A percentile compares a stretch with the other conserved stretches of the same genome.
phyloP scores from a whole-genome alignment of 148 eudicot genomes.

The Chenopodium formosanum region DNA sequence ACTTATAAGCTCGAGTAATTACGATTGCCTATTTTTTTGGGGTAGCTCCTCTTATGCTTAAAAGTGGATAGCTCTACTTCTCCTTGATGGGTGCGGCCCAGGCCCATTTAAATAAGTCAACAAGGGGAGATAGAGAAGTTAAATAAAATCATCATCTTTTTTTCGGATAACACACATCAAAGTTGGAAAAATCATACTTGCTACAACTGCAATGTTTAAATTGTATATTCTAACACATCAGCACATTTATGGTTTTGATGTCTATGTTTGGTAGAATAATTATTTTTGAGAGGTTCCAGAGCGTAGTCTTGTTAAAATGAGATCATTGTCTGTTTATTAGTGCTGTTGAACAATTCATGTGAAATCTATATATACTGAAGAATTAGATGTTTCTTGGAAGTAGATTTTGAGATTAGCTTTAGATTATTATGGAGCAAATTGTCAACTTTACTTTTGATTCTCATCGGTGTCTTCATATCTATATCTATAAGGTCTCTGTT shows the following conservation, averaged over 20 bases:
- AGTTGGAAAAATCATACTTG: neutral
- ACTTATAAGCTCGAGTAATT: too few relatives aligned
- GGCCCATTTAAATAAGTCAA: too few relatives aligned
- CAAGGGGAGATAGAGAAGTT: neutral
- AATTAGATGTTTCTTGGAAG: neutral
- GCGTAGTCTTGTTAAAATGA: neutral
- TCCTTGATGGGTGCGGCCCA: too few relatives aligned
- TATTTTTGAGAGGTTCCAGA: neutral
- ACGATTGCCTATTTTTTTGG: too few relatives aligned
- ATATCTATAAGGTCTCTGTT: constrained; percentile 47
- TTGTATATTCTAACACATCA: neutral
- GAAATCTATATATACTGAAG: neutral
- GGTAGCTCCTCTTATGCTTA: too few relatives aligned
- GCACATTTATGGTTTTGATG: neutral
- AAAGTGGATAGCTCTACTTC: too few relatives aligned
- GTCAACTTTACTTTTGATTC: neutral
- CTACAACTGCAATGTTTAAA: neutral
- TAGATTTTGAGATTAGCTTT: neutral
- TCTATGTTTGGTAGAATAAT: neutral
- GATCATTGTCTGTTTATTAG: neutral
- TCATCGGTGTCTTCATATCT: neutral
- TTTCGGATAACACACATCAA: neutral
- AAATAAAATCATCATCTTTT: neutral
- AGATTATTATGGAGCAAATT: neutral
- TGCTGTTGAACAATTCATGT: neutral